phyloP scores from a whole-genome alignment of 2,329 filamentous ascomycete genomes.

The Apiospora aurea region DNA sequence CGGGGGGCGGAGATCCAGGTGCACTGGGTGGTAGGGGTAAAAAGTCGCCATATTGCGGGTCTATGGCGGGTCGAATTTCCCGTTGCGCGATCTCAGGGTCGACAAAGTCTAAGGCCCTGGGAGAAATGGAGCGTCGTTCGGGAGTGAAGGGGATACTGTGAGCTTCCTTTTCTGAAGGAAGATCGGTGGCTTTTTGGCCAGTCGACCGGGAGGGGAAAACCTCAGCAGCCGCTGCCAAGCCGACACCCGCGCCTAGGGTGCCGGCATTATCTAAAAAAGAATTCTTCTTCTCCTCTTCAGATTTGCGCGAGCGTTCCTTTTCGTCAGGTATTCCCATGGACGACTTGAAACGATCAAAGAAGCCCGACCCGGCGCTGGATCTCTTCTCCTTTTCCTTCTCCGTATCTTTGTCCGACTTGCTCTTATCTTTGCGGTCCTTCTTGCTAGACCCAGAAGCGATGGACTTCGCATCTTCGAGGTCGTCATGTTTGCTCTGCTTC shows the following conservation, averaged over 20 bases:
- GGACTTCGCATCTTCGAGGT: slow-evolving; percentile 56
- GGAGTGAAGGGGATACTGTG: slow-evolving; percentile 34
- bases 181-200: slow-evolving; percentile 55
- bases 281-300: slow-evolving; percentile 49
- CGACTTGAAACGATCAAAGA: slow-evolving; percentile 58
- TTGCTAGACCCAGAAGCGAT: slow-evolving; percentile 48
- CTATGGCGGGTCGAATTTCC: slow-evolving; percentile 69
- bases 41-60: slow-evolving; percentile 70
- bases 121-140: slow-evolving; percentile 33
- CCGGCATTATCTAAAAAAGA: slow-evolving; percentile 78
- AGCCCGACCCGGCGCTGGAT: slow-evolving; percentile 50
- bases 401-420: slow-evolving; percentile 36
- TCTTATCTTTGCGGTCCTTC: slow-evolving; percentile 36
- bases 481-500: slow-evolving; percentile 49
- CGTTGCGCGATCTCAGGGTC: slow-evolving; percentile 66
- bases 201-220: slow-evolving; percentile 48
- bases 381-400: slow-evolving; percentile 47
- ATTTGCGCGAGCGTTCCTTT: slow-evolving; percentile 41
- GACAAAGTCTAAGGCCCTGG: slow-evolving; percentile 47
- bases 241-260: slow-evolving; percentile 74
- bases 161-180: slow-evolving; percentile 49
- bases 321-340: slow-evolving; percentile 46
- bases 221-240: slow-evolving; percentile 61
- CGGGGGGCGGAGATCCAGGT: slow-evolving; percentile 54
- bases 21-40: slow-evolving; percentile 69